These are phyloP conservation scores for Pseudomonodictys pantanalensis DNA, from an alignment of 495 filamentous ascomycete genomes.

Conservation along the genomic window DNA sequence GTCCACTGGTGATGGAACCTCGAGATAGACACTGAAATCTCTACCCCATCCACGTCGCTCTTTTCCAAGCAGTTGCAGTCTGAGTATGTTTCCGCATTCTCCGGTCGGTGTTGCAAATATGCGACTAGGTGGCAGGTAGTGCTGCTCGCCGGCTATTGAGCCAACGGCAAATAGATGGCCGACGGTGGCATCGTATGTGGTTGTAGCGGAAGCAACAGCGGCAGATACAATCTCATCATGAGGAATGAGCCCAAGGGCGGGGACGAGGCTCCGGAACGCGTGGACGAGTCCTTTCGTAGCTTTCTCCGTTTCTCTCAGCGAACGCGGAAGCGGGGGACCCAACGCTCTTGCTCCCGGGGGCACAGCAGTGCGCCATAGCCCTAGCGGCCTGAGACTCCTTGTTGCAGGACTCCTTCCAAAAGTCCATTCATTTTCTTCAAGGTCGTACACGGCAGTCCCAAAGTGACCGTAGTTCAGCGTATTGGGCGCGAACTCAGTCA, in stretches of 20 bases:
- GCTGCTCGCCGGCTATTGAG: slow-evolving; percentile 23
- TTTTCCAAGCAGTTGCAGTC: slow-evolving; percentile 44
- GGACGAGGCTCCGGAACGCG: slow-evolving; percentile 33
- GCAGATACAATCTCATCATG: slow-evolving; percentile 33
- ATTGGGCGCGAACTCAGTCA: slow-evolving; percentile 55
- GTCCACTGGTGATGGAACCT: slow-evolving; percentile 34
- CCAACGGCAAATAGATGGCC: slow-evolving; percentile 39
- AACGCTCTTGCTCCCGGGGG: not conserved
- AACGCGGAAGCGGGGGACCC: not conserved
- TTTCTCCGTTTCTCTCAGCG: not conserved
- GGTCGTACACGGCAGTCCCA: slow-evolving; percentile 56
- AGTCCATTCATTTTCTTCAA: slow-evolving; percentile 53
- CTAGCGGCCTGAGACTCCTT: slow-evolving; percentile 23
- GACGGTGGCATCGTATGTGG: slow-evolving; percentile 34
- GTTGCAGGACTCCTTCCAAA: slow-evolving; percentile 45
- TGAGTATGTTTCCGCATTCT: slow-evolving; percentile 51
- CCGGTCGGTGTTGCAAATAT: slow-evolving; percentile 53
- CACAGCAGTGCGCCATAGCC: slow-evolving; percentile 1
- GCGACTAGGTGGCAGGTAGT: slow-evolving; percentile 12
- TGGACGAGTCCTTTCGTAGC: slow-evolving; percentile 13
- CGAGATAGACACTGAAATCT: slow-evolving; percentile 41
- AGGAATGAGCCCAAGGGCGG: slow-evolving; percentile 27
- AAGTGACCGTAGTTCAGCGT: slow-evolving; percentile 67
- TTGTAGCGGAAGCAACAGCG: slow-evolving; percentile 22
- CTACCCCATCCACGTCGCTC: slow-evolving; percentile 50